phyloP scores from a whole-genome alignment of 1,284 basidiomycete species.

The Sparassis latifolia region DNA sequence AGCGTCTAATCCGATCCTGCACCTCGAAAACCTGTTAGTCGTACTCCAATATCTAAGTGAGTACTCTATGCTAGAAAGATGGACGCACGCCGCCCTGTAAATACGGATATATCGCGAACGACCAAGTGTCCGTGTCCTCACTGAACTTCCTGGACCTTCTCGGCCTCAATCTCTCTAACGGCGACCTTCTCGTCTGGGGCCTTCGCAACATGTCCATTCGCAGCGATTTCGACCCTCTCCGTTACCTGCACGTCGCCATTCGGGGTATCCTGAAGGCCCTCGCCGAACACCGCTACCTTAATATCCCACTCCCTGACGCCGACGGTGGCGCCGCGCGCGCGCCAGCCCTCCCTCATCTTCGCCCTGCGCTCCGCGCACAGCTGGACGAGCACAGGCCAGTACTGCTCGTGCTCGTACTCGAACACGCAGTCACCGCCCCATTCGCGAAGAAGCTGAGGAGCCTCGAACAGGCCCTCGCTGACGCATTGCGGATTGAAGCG shows the following conservation, averaged over 20 bases:
- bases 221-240: too few species aligned
- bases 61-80: neutral
- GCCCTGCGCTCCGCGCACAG: slow-evolving; percentile 47
- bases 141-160: too few species aligned
- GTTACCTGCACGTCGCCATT: too few species aligned
- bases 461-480: slow-evolving; percentile 51
- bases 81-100: neutral
- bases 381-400: slow-evolving; percentile 62
- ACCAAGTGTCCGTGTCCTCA: too few species aligned
- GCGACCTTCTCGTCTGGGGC: too few species aligned
- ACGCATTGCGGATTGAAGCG: slow-evolving; percentile 60
- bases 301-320: slow-evolving; percentile 72
- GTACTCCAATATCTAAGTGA: neutral
- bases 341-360: slow-evolving; percentile 55
- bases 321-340: slow-evolving; percentile 51
- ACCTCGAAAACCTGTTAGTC: too few species aligned
- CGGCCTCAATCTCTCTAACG: too few species aligned
- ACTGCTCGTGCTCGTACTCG: slow-evolving; percentile 65
- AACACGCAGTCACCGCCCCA: slow-evolving; percentile 62
- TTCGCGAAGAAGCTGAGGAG: slow-evolving; percentile 51
- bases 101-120: too few species aligned
- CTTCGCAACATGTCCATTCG: too few species aligned
- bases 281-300: slow-evolving; percentile 26
- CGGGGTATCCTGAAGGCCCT: too few species aligned
- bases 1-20: too few species aligned